Evolutionary conservation across 192 early-diverging fungal species (phyloP), one percentile per base, ranked within the genome.

Genomic region (Backusella tarrabulga): DNA sequence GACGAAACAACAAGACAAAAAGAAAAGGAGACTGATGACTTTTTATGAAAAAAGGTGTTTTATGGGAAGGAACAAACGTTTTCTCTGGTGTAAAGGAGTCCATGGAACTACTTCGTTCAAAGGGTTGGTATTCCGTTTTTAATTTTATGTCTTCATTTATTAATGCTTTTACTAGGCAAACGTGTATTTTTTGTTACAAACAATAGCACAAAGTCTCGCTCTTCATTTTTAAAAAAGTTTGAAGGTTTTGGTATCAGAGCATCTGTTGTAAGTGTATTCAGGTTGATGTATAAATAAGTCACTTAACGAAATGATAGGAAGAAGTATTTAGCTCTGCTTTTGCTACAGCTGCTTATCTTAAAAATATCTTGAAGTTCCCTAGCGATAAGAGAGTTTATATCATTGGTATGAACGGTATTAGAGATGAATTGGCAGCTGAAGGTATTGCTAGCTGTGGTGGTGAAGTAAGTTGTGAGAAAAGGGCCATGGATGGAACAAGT

Each of bases 161-260:
- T 14, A 29, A 46, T 6, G 38, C 38, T 17, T 32, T 19, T 44
- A 32, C 40, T 52, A 90, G 94, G 93, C 38, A 99, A 99, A 85
- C 89, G 90, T 34, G 77, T 98, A n/a, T 86, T 98, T 50, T 99
- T 98, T 84, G 97, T 99, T 21, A 96, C 98, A 40, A 99, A 99
- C 90, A 99, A 99, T 87, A 95, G 93, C 82, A 92, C 94, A 46
- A 96, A 93, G 67, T 97, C 96, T 21, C 91, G 98, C 35, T 78
- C 79, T 11, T 84, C 88, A 70, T 97, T 97, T 77, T 78, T 93
- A 26, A 85, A 90, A 42, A 98, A 98, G 87, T 97, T 99, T 80
- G 77, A 85, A 66, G 87, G 83, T 60, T 82, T 98, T 6, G 92
- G 93, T 34, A 95, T 99, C 50, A 82, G 92, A 79, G 94, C 96